These are phyloP conservation scores for Eucalyptus sp. DNA, from an alignment of 345 rosid genomes.

Conservation along the genomic window DNA sequence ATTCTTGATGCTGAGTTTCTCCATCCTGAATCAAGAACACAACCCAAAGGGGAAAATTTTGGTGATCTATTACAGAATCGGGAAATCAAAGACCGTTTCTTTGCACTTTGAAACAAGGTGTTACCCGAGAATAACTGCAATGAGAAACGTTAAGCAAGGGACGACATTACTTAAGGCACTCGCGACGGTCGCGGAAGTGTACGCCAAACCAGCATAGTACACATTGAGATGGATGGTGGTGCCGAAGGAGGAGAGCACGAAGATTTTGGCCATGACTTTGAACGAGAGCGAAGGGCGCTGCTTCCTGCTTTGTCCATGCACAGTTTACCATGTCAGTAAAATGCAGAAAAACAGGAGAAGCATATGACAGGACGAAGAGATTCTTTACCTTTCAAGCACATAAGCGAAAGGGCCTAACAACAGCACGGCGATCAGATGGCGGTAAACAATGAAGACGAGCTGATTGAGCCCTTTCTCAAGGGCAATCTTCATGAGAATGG, in stretches of 20 bases:
- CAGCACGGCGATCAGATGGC: slow-evolving; percentile 18
- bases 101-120: neutral
- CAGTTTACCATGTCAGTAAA: neutral
- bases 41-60: neutral
- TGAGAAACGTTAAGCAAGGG: slow-evolving; percentile 25
- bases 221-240: slow-evolving; percentile 35
- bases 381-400: slow-evolving; percentile 26
- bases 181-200: slow-evolving; percentile 31
- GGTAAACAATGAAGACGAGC: slow-evolving; percentile 28
- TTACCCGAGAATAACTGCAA: slow-evolving; percentile 31
- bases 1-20: slow-evolving; percentile 18
- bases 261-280: slow-evolving; percentile 18
- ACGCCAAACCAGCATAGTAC: slow-evolving; percentile 18
- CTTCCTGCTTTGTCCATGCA: slow-evolving; percentile 12
- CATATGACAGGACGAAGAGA: neutral
- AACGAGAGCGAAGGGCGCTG: slow-evolving; percentile 16
- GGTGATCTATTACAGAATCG: neutral
- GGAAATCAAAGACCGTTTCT: neutral
- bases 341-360: neutral
- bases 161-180: slow-evolving; percentile 29
- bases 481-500: slow-evolving; percentile 31
- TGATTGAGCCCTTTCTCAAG: slow-evolving; percentile 20
- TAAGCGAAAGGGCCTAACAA: slow-evolving; percentile 29
- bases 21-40: slow-evolving; percentile 16
- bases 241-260: slow-evolving; percentile 25